phyloP scores from a whole-genome alignment of 1,284 basidiomycete species.

The Vanrija pseudolonga region DNA sequence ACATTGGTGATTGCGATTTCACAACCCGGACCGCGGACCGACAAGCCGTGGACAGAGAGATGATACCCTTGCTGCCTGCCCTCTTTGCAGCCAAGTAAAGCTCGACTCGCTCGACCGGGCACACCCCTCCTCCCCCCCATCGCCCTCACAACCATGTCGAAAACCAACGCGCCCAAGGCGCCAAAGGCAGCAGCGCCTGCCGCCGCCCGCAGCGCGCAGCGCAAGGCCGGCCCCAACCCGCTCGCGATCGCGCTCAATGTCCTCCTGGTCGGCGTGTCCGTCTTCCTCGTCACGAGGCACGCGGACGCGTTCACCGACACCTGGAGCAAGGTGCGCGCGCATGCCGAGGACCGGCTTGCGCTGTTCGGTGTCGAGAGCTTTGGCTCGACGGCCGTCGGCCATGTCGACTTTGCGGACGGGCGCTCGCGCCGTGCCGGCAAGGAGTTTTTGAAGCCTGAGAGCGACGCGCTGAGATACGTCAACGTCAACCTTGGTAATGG shows the following conservation, averaged over 20 bases:
- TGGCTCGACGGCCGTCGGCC: conserved; percentile 11
- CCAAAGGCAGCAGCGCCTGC: no score
- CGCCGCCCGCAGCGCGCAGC: no score
- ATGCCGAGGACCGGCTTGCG: background rate
- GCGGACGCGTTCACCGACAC: background rate
- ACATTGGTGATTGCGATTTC: no score
- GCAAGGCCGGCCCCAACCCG: background rate
- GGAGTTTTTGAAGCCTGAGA: conserved; percentile 22
- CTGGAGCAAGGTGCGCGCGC: background rate
- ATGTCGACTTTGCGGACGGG: conserved; percentile 40
- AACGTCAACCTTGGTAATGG: conserved; percentile 42
- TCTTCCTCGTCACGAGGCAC: conserved; percentile 1
- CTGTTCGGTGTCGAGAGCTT: background rate
- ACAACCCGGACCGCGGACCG: no score
- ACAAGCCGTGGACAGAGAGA: no score
- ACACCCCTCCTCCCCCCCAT: no score
- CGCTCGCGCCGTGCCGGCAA: conserved; percentile 10
- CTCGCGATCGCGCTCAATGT: background rate
- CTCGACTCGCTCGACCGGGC: no score
- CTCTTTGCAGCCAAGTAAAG: no score
- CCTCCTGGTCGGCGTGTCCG: background rate
- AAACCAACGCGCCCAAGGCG: no score
- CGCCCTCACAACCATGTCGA: no score
- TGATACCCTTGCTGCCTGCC: no score
- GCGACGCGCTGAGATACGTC: conserved; percentile 27